Base-by-base conservation (phyloP, 176 grass and related monocot species). In the Leersia perrieri region DNA sequence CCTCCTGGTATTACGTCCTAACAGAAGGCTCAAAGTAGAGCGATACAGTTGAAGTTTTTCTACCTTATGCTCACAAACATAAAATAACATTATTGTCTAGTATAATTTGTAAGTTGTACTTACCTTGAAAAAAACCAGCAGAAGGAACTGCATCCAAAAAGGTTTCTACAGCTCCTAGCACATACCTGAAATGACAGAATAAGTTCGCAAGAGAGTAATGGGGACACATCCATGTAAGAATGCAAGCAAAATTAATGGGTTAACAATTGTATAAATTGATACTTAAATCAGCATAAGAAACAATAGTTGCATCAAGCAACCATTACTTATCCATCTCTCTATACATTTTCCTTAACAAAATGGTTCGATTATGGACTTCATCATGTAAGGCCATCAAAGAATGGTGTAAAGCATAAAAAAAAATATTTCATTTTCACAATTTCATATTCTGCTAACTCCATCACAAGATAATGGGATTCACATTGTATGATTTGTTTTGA, bases 81-180 rank as follows among this genome's bases (percentile, higher is more conserved):
- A 77, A 64, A 70, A 57, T 63, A 55, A 79, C 11, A 39, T 38
- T 80, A 80, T n/a, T 76, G 38, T 68, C 29, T 79, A 34, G 49
- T 58, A 77, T 18, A 15, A 66, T 34, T 32, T 66, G 51, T 71
- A 65, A 22, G 2, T 38, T 32, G 13, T 45, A 81, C 51, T 61
- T 82, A 95, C 92, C 87, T 93, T 89, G 60, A 75, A 99, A 99
- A 76, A 99, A 93, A 63, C 96, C 96, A 79, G 96, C 96, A 86
- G 88, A 83, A 73, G 96, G 96, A 64, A 93, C 89, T 7, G 96
- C 96, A 65, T 90, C 92, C 73, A 99, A 91, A 89, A 99, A 99
- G 18, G 96, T 99, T 90, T 99, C 96, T 77, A 99, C 92, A 76
- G 96, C 96, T 72, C 96, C 96, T 49, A 99, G 79, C 58, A 99